These are phyloP conservation scores for Stylosanthes scabra DNA, from an alignment of 331 rosid genomes.

Conservation along the genomic window DNA sequence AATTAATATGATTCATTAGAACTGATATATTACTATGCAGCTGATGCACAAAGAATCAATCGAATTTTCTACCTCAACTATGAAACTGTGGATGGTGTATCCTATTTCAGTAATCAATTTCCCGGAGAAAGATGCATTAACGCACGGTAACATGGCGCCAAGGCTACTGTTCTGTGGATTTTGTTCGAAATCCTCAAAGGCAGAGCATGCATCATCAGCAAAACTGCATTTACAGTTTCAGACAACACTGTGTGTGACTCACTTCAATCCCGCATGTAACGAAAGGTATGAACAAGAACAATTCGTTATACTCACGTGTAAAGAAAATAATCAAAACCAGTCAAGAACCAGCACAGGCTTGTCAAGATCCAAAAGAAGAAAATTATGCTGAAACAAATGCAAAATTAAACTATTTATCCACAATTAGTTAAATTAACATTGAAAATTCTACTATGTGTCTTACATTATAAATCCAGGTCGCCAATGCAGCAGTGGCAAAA, in stretches of 20 bases:
- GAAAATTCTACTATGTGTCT: conserved; percentile 13
- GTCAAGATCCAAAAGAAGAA: conserved; percentile 70
- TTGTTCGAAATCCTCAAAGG: conserved; percentile 53
- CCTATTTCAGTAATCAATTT: conserved; percentile 59
- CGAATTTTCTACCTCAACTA: conserved; percentile 49
- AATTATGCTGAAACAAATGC: conserved; percentile 56
- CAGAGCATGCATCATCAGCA: conserved; percentile 69
- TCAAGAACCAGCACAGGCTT: conserved; percentile 64
- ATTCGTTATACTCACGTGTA: conserved; percentile 53
- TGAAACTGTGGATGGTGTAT: conserved; percentile 54
- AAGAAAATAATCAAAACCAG: conserved; percentile 76
- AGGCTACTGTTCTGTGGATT: conserved; percentile 65
- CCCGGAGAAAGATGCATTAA: conserved; percentile 50
- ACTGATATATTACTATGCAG: not conserved
- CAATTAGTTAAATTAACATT: not conserved
- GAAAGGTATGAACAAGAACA: conserved; percentile 20
- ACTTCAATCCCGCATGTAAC: not conserved
- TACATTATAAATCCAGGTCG: conserved; percentile 75
- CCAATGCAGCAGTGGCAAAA: conserved; percentile 64
- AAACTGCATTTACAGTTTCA: conserved; percentile 50
- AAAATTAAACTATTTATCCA: too few relatives aligned
- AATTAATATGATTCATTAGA: conserved; percentile 6
- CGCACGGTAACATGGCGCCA: conserved; percentile 70
- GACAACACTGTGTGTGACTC: conserved; percentile 3
- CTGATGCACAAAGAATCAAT: conserved; percentile 8